Evolutionary conservation across 345 rosid genomes (phyloP), one percentile per base, ranked within the genome.

Genomic region (Populus tremula): DNA sequence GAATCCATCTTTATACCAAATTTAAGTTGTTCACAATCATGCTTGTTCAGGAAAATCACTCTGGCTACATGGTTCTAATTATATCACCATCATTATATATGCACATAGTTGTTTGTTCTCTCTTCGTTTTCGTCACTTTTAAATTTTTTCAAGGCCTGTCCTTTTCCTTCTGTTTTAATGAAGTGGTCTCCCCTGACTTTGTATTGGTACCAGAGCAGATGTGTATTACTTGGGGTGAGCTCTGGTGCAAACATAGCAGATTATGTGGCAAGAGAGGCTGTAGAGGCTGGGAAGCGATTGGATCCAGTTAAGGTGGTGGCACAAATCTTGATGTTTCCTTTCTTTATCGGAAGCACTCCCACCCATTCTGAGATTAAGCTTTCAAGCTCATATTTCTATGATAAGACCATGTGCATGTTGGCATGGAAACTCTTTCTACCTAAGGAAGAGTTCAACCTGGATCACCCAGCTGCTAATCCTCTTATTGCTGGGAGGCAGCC

Each of bases 181-280:
- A n/a, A 43, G 38, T 17, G n/a, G 54, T 47, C 20, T 67, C 39
- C n/a, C 39, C 72, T 63, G 47, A 77, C 61, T 63, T 70, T 23
- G 14, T 64, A 8, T 36, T 77, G 31, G 47, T 62, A 70, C 61
- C 75, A 47, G 63, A 85, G 78, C 97, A 92, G 98, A 84, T 93
- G 98, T 80, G 88, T 95, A 77, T 90, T 95, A 66, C 96, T 95
- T 74, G 99, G 99, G 31, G 93, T 91, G 84, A 92, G 97, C 83
- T 95, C 97, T 76, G 97, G 99, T 56, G 94, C 94, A 7, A 93
- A 95, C 82, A 93, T 95, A 64, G 96, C 92, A 13, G 97, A 93
- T 81, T 88, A 90, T 50, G 94, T 92, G 71, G 85, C 97, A 71
- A 87, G 89, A 27, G 88, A 87, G 83, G 91, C 97, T 66, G 89